Evolutionary conservation across 176 grass and related monocot species (phyloP).

Genomic region (Eragrostis nindensis): DNA sequence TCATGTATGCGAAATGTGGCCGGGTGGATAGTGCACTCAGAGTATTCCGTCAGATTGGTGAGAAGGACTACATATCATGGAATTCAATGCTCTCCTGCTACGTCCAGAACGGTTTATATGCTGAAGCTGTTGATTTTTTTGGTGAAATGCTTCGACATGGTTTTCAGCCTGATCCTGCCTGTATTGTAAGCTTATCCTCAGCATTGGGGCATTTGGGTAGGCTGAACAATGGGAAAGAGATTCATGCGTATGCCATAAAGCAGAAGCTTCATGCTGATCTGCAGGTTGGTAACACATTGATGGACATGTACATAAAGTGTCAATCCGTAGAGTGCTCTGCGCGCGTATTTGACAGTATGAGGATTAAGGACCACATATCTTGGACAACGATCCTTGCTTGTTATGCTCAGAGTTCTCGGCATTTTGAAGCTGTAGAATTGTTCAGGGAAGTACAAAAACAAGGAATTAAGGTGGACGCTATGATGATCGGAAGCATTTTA

Average conservation of each 20-base stretch:
- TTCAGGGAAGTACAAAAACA: slow-evolving; percentile 54
- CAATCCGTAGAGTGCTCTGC: slow-evolving; percentile 43
- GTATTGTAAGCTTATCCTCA: slow-evolving; percentile 68
- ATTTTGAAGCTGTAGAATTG: slow-evolving; percentile 60
- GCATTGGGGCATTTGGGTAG: slow-evolving; percentile 68
- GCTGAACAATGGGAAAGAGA: slow-evolving; percentile 56
- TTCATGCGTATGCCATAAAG: slow-evolving; percentile 89
- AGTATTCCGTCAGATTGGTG: slow-evolving; percentile 63
- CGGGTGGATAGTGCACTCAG: slow-evolving; percentile 49
- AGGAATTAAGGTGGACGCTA: slow-evolving; percentile 62
- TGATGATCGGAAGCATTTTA: slow-evolving; percentile 90
- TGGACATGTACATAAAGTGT: slow-evolving; percentile 94
- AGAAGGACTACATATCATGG: slow-evolving; percentile 85
- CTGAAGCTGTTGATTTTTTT: slow-evolving; percentile 56
- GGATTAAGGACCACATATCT: slow-evolving; percentile 70
- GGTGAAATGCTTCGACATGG: slow-evolving; percentile 52
- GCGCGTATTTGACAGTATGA: slow-evolving; percentile 60
- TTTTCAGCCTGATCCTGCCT: slow-evolving; percentile 72
- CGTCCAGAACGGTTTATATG: slow-evolving; percentile 70
- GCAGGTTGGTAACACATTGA: slow-evolving; percentile 78
- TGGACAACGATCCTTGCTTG: slow-evolving; percentile 75
- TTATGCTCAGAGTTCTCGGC: slow-evolving; percentile 59
- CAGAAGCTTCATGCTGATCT: slow-evolving; percentile 62
- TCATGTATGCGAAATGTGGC: slow-evolving; percentile 74
- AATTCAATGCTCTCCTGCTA: slow-evolving; percentile 89